Percentiles rank a stretch among this genome's conserved stretches.
These are phyloP conservation scores for Epichloe amarillans DNA, from an alignment of 2,329 filamentous ascomycete species.

Conservation along the genomic window DNA sequence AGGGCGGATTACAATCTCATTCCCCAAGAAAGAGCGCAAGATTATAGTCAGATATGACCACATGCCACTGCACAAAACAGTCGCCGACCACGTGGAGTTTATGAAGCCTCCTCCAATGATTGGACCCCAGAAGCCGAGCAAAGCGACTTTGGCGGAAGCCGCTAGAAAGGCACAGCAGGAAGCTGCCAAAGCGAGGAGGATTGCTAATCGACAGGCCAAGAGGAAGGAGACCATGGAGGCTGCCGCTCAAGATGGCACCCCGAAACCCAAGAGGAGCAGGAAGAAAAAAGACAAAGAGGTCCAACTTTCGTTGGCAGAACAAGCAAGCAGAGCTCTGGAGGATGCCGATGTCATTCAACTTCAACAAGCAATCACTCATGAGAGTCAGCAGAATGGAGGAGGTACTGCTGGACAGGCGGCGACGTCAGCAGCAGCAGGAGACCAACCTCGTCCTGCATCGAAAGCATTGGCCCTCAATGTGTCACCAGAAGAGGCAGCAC, in stretches of 20 bases:
- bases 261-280: constrained; percentile 17
- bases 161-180: constrained; percentile 15
- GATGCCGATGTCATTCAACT: constrained; percentile 3
- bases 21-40: constrained; percentile 31
- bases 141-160: background rate
- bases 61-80: constrained; percentile 42
- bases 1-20: constrained; percentile 35
- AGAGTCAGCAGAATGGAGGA: background rate
- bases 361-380: background rate
- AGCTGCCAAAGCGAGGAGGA: constrained; percentile 12
- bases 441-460: constrained; percentile 3
- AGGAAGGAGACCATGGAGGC: constrained; percentile 12
- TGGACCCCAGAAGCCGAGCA: constrained; percentile 13
- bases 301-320: constrained; percentile 3
- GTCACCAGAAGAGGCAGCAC: constrained; percentile 32
- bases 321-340: constrained; percentile 3
- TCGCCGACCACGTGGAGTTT: constrained; percentile 33
- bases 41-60: constrained; percentile 43
- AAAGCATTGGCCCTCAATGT: constrained; percentile 19
- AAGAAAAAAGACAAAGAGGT: constrained; percentile 11
- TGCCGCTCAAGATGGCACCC: background rate
- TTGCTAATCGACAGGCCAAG: constrained; percentile 14
- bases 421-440: constrained; percentile 2
- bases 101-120: constrained; percentile 31
- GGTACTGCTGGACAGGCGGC: background rate